Percentiles rank a stretch among this genome's conserved stretches.
Conservation (phyloP, 495 filamentous ascomycete species). For the Neurospora africana region DNA sequence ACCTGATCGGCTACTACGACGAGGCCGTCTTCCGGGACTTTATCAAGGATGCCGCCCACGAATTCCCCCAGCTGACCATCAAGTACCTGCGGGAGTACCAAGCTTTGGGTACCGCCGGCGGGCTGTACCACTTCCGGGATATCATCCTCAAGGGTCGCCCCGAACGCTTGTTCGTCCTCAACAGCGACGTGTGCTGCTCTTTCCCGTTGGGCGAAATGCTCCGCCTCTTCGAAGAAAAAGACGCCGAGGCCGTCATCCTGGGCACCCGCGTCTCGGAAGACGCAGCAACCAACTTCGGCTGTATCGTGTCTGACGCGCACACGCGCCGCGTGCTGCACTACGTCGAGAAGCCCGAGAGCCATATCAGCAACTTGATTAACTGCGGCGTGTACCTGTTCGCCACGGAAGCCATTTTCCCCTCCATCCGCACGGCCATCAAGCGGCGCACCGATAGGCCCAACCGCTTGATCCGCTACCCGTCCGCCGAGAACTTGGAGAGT, state of each 20-base stretch:
- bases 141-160: constrained; percentile 93
- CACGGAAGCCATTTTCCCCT: constrained; percentile 91
- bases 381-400: constrained; percentile 97
- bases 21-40: constrained; percentile 94
- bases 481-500: constrained; percentile 81
- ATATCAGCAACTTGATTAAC: constrained; percentile 98
- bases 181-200: constrained; percentile 98
- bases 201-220: constrained; percentile 96
- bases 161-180: constrained; percentile 92
- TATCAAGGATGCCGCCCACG: constrained; percentile 77
- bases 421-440: constrained; percentile 91
- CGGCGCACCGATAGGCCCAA: constrained; percentile 77
- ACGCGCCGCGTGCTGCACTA: constrained; percentile 97
- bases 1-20: constrained; percentile 98
- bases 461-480: constrained; percentile 88
- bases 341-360: constrained; percentile 97
- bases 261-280: constrained; percentile 90
- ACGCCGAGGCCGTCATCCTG: constrained; percentile 94
- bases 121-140: constrained; percentile 98
- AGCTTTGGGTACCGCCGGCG: constrained; percentile 89
- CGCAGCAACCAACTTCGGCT: constrained; percentile 90
- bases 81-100: constrained; percentile 98
- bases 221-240: constrained; percentile 82
- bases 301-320: constrained; percentile 91
- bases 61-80: constrained; percentile 83